These are phyloP conservation scores for Aspergillus transmontanensis DNA, from an alignment of 2,329 filamentous ascomycete species.

Conservation along the genomic window DNA sequence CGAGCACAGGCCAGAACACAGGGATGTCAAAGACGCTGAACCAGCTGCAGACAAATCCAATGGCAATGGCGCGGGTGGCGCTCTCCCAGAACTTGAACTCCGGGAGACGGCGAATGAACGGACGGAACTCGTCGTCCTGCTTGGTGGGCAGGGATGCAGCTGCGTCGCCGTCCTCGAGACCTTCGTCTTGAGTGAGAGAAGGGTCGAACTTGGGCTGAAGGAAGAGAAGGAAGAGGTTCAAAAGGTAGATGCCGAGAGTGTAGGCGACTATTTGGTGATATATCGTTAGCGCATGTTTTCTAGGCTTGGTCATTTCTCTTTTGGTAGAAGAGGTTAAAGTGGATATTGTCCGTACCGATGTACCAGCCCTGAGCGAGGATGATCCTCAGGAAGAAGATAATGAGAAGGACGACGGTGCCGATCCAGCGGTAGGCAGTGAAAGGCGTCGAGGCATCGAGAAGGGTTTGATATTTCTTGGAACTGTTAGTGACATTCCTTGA, in stretches of 20 bases:
- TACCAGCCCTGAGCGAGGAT: conserved; percentile 97
- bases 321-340: background rate
- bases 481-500: conserved; percentile 11
- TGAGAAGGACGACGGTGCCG: conserved; percentile 73
- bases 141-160: conserved; percentile 81
- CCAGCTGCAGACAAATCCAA: conserved; percentile 87
- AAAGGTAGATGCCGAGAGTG: conserved; percentile 95
- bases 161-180: conserved; percentile 89
- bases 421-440: conserved; percentile 88
- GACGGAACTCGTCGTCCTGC: conserved; percentile 95
- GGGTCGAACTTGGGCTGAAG: conserved; percentile 98
- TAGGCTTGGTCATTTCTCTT: background rate
- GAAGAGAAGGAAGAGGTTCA: conserved; percentile 99
- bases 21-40: conserved; percentile 94
- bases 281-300: background rate
- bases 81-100: conserved; percentile 99
- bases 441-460: conserved; percentile 91
- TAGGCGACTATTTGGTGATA: conserved; percentile 73
- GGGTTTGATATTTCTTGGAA: conserved; percentile 83
- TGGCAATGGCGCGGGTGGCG: conserved; percentile 80
- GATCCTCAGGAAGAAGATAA: conserved; percentile 86
- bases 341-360: conserved; percentile 67
- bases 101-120: conserved; percentile 91
- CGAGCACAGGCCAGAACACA: conserved; percentile 97
- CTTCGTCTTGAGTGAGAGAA: conserved; percentile 89